These are phyloP conservation scores for Psilocybe mexicana DNA, from an alignment of 1,284 basidiomycete species.

Conservation along the genomic window DNA sequence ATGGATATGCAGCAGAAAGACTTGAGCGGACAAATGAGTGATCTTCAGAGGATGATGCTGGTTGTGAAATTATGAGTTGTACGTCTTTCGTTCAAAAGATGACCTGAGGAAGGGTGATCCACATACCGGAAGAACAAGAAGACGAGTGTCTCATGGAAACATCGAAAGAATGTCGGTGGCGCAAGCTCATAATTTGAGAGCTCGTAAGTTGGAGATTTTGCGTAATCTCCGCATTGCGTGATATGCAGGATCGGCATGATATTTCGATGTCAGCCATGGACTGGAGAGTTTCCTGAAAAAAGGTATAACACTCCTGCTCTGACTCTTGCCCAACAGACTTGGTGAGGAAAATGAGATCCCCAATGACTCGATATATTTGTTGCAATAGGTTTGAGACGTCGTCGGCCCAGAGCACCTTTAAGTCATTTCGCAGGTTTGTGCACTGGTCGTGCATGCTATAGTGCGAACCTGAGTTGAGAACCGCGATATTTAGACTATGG, in stretches of 20 bases:
- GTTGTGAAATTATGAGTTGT: not conserved
- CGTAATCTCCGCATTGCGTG: not conserved
- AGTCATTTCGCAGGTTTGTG: not conserved
- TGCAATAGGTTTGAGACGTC: not conserved
- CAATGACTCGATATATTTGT: not conserved
- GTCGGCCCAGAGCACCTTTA: not conserved
- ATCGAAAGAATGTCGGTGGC: no score
- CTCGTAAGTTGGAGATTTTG: not conserved
- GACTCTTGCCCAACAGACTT: not conserved
- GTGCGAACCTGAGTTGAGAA: no score
- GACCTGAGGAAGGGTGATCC: no score
- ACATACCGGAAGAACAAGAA: no score
- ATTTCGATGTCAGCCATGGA: not conserved
- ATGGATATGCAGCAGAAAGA: constrained; percentile 2
- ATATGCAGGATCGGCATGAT: not conserved
- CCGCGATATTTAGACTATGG: no score
- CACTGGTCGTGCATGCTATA: not conserved
- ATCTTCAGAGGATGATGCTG: not conserved
- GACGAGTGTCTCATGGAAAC: no score
- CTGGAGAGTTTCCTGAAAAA: not conserved
- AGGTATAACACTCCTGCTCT: not conserved
- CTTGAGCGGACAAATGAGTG: constrained; percentile 1
- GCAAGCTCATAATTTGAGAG: not conserved
- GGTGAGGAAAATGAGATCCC: not conserved
- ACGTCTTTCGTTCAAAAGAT: no score